These are phyloP conservation scores for Saturnispora diversa DNA, from an alignment of 805 yeast genomes.

Conservation along the genomic window DNA sequence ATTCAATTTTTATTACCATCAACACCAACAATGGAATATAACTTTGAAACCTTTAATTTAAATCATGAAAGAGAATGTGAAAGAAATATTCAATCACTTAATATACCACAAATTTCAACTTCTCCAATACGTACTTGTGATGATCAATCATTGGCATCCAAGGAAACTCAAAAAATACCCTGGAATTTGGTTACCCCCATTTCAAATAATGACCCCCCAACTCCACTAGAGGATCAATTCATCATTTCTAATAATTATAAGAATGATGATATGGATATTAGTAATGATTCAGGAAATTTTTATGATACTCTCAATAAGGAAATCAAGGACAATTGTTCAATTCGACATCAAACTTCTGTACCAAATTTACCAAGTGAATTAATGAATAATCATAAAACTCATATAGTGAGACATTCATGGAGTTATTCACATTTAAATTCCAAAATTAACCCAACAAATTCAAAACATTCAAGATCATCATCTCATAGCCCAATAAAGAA, in stretches of 20 bases:
- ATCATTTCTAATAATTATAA: too few relatives aligned
- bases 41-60: too few relatives aligned
- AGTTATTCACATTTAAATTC: constrained; percentile 2
- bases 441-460: neutral
- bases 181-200: neutral
- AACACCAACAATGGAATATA: constrained; percentile 2
- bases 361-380: constrained; percentile 9
- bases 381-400: neutral
- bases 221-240: neutral
- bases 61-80: neutral
- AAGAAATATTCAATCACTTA: constrained; percentile 1
- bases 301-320: constrained; percentile 5
- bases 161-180: neutral
- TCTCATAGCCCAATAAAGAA: constrained; percentile 9
- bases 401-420: constrained; percentile 5
- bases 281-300: neutral
- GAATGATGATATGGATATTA: neutral
- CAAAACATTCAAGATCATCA: constrained; percentile 1
- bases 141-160: neutral
- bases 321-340: neutral
- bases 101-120: constrained; percentile 9
- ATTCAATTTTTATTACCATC: constrained; percentile 1
- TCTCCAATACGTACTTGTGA: constrained; percentile 2
- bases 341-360: constrained; percentile 6
- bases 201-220: neutral